Conservation (phyloP, 2,329 filamentous ascomycete genomes). For the Penicillium sp. region DNA sequence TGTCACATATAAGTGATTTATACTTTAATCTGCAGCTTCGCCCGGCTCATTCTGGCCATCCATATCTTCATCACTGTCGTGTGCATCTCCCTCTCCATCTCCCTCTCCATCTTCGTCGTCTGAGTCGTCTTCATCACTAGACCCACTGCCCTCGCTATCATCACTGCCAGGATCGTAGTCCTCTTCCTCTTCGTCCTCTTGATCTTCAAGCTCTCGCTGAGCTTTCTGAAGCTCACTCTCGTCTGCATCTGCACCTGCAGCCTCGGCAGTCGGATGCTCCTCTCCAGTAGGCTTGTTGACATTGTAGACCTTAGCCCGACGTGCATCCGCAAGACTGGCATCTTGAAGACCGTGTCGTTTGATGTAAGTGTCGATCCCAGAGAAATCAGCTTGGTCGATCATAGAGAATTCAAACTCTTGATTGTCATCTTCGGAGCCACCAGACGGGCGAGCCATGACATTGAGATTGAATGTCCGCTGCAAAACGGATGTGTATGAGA, state of each 20-base stretch:
- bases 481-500: slow-evolving; percentile 65
- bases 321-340: slow-evolving; percentile 61
- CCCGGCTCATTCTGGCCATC: slow-evolving; percentile 47
- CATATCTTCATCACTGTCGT: slow-evolving; percentile 33
- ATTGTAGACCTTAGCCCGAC: slow-evolving; percentile 63
- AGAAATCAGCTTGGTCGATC: slow-evolving; percentile 65
- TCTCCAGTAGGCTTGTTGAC: slow-evolving; percentile 42
- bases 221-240: slow-evolving; percentile 61
- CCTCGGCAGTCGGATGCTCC: slow-evolving; percentile 27
- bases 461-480: slow-evolving; percentile 69
- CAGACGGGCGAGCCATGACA: slow-evolving; percentile 47
- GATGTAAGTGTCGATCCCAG: slow-evolving; percentile 64
- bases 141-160: slow-evolving; percentile 51
- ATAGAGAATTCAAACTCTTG: slow-evolving; percentile 66
- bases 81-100: slow-evolving; percentile 30
- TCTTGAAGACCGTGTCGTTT: slow-evolving; percentile 64
- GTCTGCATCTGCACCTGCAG: slow-evolving; percentile 54
- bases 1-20: slow-evolving; percentile 1
- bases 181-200: slow-evolving; percentile 53
- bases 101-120: slow-evolving; percentile 32
- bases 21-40: slow-evolving; percentile 41
- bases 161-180: slow-evolving; percentile 56
- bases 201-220: slow-evolving; percentile 55
- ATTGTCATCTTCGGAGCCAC: slow-evolving; percentile 38
- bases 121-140: slow-evolving; percentile 43